Base-by-base conservation (phyloP, 306 rosid species). In the Prunus davidiana region DNA sequence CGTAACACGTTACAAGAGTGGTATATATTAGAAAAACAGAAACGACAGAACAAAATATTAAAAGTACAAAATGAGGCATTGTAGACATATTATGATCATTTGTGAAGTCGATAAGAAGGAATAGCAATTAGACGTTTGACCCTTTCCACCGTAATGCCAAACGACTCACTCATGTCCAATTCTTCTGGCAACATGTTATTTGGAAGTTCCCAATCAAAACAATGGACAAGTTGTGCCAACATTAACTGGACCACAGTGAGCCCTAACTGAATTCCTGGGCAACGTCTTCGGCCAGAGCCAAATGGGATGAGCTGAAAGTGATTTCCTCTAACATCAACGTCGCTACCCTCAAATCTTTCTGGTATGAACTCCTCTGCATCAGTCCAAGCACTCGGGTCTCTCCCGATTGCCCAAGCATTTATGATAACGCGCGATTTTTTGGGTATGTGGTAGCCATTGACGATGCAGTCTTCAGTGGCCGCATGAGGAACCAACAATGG, bases 391-490 rank as follows among this genome's bases (percentile, higher is more conserved):
- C 16, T 52, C 0, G 54, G 64, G 72, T 75, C 64, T 64, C 79
- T 52, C 71, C 79, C 64, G 8, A 64, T 75, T 14, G 79, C 64
- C 79, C 72, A 75, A 2, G 47, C 70, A 0, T 65, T 65, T 65
- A 65, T 41, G 15, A 65, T 38, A 11, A 65, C 3, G 51, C 51
- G 51, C 1, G 70, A 38, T 0, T 65, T n/a, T 19, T 65, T 38
- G 51, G 70, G 70, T 34, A 65, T 65, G 51, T 65, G 15, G 50
- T 34, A 65, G 51, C 70, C 70, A 65, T 65, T 43, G 14, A 65
- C 50, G 9, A 28, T 65, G 28, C 30, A 65, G 18, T 65, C 70
- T 65, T 65, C 70, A 20, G 11, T 19, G 3, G 70, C n/a, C n/a
- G 14, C 15, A 41, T 65, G 70, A 11, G 70, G 70, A n/a, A 65